Evolutionary conservation across 495 filamentous ascomycete species (phyloP), one percentile per base, ranked within the genome.

Genomic region (Aspergillus saccharolyticus): DNA sequence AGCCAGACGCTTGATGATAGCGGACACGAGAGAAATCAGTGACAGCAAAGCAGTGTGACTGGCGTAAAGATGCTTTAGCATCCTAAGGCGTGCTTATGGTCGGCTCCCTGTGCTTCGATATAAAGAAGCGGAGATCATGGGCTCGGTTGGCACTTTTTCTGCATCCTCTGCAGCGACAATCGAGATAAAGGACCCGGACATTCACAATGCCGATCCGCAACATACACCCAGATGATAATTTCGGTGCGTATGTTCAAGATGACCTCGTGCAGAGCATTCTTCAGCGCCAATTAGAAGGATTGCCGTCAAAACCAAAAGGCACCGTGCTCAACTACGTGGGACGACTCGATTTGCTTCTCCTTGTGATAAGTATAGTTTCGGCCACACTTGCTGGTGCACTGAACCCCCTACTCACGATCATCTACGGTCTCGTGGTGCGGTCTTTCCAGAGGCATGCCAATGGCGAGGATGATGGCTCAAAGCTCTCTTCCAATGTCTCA

Each of bases 361-460:
- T 52, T 21, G 25, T 17, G 4, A 4, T 52, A 1, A 52, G 49
- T 21, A 33, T n/a, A 3, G 10, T 52, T 18, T 2, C 49, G 18
- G 49, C 49, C 49, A 52, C 42, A 22, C 1, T 52, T 25, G 49
- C 49, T 12, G 49, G 49, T 5, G 49, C 25, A n/a, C 24, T 52
- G 2, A 52, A 52, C 19, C 49, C 49, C 16, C 24, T 52, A 5
- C 30, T 52, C 10, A 33, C 49, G 1, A 25, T 52, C 4, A 39
- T 48, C 45, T 52, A 52, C 30, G 24, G 49, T 21, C 49, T n/a
- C 3, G 22, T 52, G 24, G 49, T 52, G 2, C 1, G 25, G 4
- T 52, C 49, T 14, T 33, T 52, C 25, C 24, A 52, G 17, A 21
- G 9, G 7, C 30, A 30, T 15, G 16, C 25, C 15, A 52, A 33